Percentiles rank a stretch among this genome's conserved stretches.
Conservation (phyloP, 805 yeast genomes). For the Candida insectalens region DNA sequence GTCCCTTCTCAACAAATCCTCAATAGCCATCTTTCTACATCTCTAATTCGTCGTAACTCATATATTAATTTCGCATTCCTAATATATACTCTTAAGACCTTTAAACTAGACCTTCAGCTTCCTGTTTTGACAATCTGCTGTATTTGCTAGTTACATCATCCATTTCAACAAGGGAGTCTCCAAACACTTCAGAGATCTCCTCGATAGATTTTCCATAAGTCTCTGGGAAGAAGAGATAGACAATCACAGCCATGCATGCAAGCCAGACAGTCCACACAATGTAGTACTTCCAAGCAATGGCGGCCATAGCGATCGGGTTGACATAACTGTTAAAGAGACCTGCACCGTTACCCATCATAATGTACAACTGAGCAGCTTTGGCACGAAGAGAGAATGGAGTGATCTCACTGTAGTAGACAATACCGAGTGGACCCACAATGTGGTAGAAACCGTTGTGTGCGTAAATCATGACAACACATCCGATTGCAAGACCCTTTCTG, state of each 20-base stretch:
- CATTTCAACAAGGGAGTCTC: no score
- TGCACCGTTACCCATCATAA: conserved; percentile 37
- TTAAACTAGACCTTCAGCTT: no score
- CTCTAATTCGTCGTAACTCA: no score
- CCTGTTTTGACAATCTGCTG: no score
- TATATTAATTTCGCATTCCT: no score
- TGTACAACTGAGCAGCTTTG: conserved; percentile 12
- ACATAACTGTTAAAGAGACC: conserved; percentile 9
- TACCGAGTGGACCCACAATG: conserved; percentile 23
- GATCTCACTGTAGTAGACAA: conserved; percentile 37
- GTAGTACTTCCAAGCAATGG: conserved; percentile 29
- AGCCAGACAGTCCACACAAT: conserved; percentile 30
- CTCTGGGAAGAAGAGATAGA: conserved; percentile 33
- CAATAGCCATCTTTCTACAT: no score
- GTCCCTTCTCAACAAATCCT: no score
- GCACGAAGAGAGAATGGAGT: conserved; percentile 50
- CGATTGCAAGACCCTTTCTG: conserved; percentile 10
- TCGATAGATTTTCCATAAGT: conserved; percentile 36
- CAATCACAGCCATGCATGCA: conserved; percentile 20
- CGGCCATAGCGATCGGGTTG: conserved; percentile 28
- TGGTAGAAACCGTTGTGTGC: conserved; percentile 30
- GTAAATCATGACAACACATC: conserved; percentile 15
- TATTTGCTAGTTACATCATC: neutral
- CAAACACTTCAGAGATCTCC: conserved; percentile 16
- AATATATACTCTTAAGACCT: no score